Evolutionary conservation across 148 eudicot species (phyloP).

Genomic region (Fagopyrum homotropicum): DNA sequence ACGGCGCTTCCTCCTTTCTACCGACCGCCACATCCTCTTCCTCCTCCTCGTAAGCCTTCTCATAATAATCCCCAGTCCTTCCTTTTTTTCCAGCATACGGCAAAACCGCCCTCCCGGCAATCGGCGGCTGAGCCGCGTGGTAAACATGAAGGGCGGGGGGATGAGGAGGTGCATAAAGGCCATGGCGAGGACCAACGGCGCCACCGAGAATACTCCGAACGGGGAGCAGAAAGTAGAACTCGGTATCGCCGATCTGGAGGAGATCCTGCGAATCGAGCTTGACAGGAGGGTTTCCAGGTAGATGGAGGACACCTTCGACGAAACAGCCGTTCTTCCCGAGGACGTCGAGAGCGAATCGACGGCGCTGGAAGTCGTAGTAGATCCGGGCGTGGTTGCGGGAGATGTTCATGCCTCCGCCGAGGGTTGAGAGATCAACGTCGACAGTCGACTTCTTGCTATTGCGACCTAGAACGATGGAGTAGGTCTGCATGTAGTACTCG

Average conservation of each 20-base stretch:
- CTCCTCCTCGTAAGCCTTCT: slow-evolving; percentile 33
- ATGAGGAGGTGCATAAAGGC: slow-evolving; percentile 17
- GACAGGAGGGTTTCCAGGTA: slow-evolving; percentile 74
- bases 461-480: slow-evolving; percentile 84
- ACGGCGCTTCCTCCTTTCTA: slow-evolving; percentile 20
- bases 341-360: slow-evolving; percentile 88
- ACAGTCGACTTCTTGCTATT: slow-evolving; percentile 90
- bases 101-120: slow-evolving; percentile 5
- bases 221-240: slow-evolving; percentile 83
- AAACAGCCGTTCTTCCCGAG: slow-evolving; percentile 89
- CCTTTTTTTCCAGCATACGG: slow-evolving; percentile 23
- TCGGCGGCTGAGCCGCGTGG: slow-evolving; percentile 19
- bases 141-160: slow-evolving; percentile 1
- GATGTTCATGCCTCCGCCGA: slow-evolving; percentile 98
- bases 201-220: slow-evolving; percentile 67
- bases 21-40: slow-evolving; percentile 19
- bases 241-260: slow-evolving; percentile 89
- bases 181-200: slow-evolving; percentile 42
- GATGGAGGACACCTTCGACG: slow-evolving; percentile 86
- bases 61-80: slow-evolving; percentile 32
- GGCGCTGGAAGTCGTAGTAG: slow-evolving; percentile 94
- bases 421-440: slow-evolving; percentile 83
- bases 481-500: slow-evolving; percentile 99
- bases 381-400: slow-evolving; percentile 96
- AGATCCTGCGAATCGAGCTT: slow-evolving; percentile 86